A percentile compares a stretch with the other conserved stretches of the same genome.
These are phyloP conservation scores for Lactarius quietus DNA, from an alignment of 768 basidiomycete genomes.

Conservation along the genomic window DNA sequence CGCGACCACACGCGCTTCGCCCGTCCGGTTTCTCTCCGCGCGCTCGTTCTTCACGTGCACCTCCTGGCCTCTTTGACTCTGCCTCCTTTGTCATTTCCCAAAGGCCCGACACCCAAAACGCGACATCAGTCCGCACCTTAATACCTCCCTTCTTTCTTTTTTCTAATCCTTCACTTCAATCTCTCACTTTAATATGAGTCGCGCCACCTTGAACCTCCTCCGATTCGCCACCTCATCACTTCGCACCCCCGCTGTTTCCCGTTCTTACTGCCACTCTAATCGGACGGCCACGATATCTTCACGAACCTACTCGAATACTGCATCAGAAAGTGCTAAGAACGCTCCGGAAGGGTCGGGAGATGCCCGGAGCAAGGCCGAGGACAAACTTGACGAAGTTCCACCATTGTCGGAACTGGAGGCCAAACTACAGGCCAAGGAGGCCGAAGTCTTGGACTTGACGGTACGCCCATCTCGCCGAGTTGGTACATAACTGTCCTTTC, in stretches of 20 bases:
- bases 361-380: slow-evolving; percentile 32
- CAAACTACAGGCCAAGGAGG: slow-evolving; percentile 78
- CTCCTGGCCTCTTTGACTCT: not conserved
- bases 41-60: not conserved
- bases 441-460: slow-evolving; percentile 77
- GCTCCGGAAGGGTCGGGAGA: slow-evolving; percentile 30
- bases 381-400: slow-evolving; percentile 22
- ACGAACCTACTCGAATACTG: slow-evolving; percentile 61
- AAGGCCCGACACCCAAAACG: slow-evolving; percentile 1
- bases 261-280: slow-evolving; percentile 31
- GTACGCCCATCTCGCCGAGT: slow-evolving; percentile 43
- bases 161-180: slow-evolving; percentile 12
- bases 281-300: slow-evolving; percentile 28
- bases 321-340: slow-evolving; percentile 35
- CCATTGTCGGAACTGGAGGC: slow-evolving; percentile 34
- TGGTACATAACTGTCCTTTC: slow-evolving; percentile 7
- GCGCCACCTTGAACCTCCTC: slow-evolving; percentile 49
- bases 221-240: slow-evolving; percentile 58
- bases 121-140: slow-evolving; percentile 1
- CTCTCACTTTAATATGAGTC: slow-evolving; percentile 43
- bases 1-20: not conserved
- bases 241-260: slow-evolving; percentile 47
- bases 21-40: not conserved
- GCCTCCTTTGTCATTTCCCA: not conserved
- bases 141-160: slow-evolving; percentile 18